Evolutionary conservation across 495 filamentous ascomycete species (phyloP), one percentile per base, ranked within the genome.

Genomic region (Mycothermus thermophilus): DNA sequence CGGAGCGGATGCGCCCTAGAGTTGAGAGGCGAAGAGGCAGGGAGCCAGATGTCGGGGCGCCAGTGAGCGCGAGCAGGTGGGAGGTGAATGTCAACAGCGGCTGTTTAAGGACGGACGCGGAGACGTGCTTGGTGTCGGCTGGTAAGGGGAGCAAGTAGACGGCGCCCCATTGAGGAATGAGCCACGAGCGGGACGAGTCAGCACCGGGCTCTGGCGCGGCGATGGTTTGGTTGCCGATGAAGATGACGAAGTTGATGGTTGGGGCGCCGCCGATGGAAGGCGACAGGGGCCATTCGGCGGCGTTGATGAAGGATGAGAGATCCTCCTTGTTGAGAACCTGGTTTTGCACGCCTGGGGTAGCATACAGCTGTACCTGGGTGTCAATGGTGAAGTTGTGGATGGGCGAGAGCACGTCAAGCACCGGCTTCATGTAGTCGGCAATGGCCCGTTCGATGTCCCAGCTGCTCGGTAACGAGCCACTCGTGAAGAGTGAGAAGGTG

Each of bases 371-470:
- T 9, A 96, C 80, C 55, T 97, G 90, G 1, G 85, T 93, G 53
- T 96, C 90, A 24, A 97, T 76, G 14, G 90, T 95, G 55, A 97
- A 96, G 51, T 93, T 88, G 65, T 83, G 87, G 43, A 96, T 88
- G 11, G 75, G 66, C 3, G 74, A 69, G 17, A 95, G 69, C 19
- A 79, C 72, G 24, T 82, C 67, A 0, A 96, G 66, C 28, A 96
- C 67, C 1, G 90, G 88, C 12, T 73, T 63, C 49, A 97, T 69
- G 55, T 92, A 84, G 47, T 84, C 72, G 10, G 77, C 67, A 23
- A 96, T 71, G 5, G 87, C 86, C 26, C 67, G 60, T 45, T 93
- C 81, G 31, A 96, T 85, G 22, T 92, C 84, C 90, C 92, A 97
- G 18, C 75, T 80, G 7, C 80, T 90, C 7, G 90, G 92, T 7